phyloP scores from a whole-genome alignment of 768 basidiomycete genomes.

The Pleurotus djamor region DNA sequence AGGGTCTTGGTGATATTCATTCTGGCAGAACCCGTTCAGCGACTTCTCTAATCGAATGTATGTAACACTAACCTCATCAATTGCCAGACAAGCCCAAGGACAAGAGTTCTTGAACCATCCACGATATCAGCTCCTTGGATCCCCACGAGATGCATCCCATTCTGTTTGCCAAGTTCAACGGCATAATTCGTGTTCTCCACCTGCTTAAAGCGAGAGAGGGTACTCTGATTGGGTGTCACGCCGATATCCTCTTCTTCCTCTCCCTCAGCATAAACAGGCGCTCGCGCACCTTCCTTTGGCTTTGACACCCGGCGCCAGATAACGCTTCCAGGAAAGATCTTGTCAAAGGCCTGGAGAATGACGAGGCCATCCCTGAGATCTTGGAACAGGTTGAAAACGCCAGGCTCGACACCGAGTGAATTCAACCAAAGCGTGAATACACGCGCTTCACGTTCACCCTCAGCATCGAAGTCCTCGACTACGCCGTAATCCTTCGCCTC shows the following conservation, averaged over 20 bases:
- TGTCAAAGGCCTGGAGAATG: conserved; percentile 96
- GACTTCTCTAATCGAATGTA: neutral
- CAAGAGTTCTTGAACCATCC: conserved; percentile 89
- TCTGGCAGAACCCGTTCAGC: conserved; percentile 27
- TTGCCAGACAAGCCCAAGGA: conserved; percentile 97
- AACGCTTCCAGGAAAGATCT: conserved; percentile 88
- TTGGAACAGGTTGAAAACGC: conserved; percentile 95
- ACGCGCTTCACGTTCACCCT: conserved; percentile 96
- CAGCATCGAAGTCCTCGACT: conserved; percentile 97
- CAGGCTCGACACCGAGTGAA: conserved; percentile 94
- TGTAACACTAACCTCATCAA: conserved; percentile 71
- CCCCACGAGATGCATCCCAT: conserved; percentile 93
- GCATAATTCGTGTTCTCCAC: conserved; percentile 98
- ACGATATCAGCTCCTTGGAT: conserved; percentile 98
- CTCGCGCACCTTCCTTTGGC: conserved; percentile 66
- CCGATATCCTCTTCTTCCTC: conserved; percentile 82
- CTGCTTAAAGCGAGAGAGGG: conserved; percentile 92
- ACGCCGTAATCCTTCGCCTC: conserved; percentile 89
- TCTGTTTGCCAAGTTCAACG: conserved; percentile 90
- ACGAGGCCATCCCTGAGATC: conserved; percentile 90
- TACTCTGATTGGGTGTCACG: conserved; percentile 79
- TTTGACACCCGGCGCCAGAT: conserved; percentile 96
- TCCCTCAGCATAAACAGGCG: conserved; percentile 40
- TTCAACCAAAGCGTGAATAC: conserved; percentile 99
- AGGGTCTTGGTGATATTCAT: conserved; percentile 92